Evolutionary conservation across 169 alveolate genomes (phyloP), one percentile per base, ranked within the genome.

Genomic region (Plasmodium knowlesi): DNA sequence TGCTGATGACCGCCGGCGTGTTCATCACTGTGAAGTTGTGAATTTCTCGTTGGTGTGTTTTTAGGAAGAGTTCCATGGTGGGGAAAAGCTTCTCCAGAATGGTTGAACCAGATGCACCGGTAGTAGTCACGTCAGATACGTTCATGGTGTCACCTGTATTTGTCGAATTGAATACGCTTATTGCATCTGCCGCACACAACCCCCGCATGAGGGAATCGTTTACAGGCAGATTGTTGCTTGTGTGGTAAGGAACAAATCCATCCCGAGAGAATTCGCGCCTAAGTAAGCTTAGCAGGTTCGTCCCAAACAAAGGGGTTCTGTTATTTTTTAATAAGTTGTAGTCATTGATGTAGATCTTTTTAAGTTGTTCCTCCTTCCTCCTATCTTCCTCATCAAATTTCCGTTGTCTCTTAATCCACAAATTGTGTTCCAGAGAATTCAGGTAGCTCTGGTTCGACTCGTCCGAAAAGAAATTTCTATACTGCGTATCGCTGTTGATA

Each of bases 401-500:
- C 3, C 61, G 54, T 14, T 86, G 30, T 28, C 80, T 86, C 30
- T 76, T 86, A 16, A 86, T 22, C 93, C 93, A 86, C 39, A 86
- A 53, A 12, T 86, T 86, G 67, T 86, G 93, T 14, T 86, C 93
- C 2, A 86, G 10, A 1, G 93, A 86, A 54, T 86, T 86, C 22
- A 74, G 16, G 67, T 86, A 86, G 43, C 80, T 32, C 22, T 54
- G 84, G 67, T 86, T 41, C 12, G 86, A 54, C 16, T 50, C 82
- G 30, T 70, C 93, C 0, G 72, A 30, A 30, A 86, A 70, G 8
- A 86, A 74, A 37, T 86, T 73, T 54, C 28, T 28, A 86, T 86
- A 86, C 30, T 86, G 93, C 14, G 85, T 74, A 10, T 86, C 93
- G 28, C 54, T 74, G 76, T 86, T 86, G 16, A 86, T 50, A 2